Percentiles rank a stretch among this genome's conserved stretches.
These are phyloP conservation scores for Pythium plurisporium DNA, from an alignment of 352 stramenopile genomes.

Conservation along the genomic window DNA sequence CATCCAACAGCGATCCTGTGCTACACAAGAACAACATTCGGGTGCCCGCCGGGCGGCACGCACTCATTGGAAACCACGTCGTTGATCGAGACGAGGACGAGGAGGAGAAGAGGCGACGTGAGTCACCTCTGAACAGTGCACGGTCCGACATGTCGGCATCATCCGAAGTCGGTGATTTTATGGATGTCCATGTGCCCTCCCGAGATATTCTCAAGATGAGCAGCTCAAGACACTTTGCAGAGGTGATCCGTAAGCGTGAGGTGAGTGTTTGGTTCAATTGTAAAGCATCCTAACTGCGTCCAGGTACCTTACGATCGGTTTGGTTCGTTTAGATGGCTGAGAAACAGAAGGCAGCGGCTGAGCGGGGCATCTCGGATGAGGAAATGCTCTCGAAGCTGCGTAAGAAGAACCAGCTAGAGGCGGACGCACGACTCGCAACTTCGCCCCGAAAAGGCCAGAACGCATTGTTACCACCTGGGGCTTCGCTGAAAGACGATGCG, in stretches of 20 bases:
- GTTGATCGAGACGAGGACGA: constrained; percentile 28
- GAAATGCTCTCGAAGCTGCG: constrained; percentile 75
- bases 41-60: constrained; percentile 30
- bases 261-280: constrained; percentile 23
- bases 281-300: background rate
- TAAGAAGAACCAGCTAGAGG: constrained; percentile 70
- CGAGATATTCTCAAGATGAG: constrained; percentile 86
- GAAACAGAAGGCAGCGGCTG: constrained; percentile 69
- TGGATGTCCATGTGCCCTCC: constrained; percentile 62
- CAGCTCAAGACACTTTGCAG: constrained; percentile 73
- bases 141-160: constrained; percentile 41
- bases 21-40: constrained; percentile 81
- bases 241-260: constrained; percentile 82
- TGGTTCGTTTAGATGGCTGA: constrained; percentile 40
- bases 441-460: constrained; percentile 42
- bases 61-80: constrained; percentile 8
- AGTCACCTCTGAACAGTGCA: constrained; percentile 34
- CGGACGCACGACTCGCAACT: constrained; percentile 59
- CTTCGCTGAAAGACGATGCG: constrained; percentile 28
- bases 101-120: background rate
- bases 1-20: constrained; percentile 60
- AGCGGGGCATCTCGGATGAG: constrained; percentile 81
- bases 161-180: constrained; percentile 28
- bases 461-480: constrained; percentile 30
- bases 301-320: background rate